Evolutionary conservation across 306 rosid genomes (phyloP), one percentile per base, ranked within the genome.

Genomic region (Acacia melanoxylon): DNA sequence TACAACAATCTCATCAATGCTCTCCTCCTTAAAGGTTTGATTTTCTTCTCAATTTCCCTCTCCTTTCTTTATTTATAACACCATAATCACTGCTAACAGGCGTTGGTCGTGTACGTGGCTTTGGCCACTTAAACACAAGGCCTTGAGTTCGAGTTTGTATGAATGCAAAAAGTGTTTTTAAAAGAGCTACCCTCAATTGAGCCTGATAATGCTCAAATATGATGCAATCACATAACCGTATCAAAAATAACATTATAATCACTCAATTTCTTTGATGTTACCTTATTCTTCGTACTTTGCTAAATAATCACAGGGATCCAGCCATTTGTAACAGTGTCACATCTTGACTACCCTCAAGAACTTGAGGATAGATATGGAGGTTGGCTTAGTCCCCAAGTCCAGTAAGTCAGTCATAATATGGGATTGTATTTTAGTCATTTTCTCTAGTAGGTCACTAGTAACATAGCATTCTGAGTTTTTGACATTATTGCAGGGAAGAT

Each of bases 1-100:
- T 93, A 93, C 22, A 84, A 85, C 80, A 87, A 78, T 29, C 70
- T 93, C 40, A 91, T 91, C 16, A 81, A 89, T 62, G 85, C 88
- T 20, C 89, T 93, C 69, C 84, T 92, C 15, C 7, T 61, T 20
- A 61, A 61, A 61, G 67, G 67, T 61, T 25, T 25, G 9, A 61
- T 61, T 25, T n/a, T 20, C 27, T 20, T 56, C 62, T 61, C 33
- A 61, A 25, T 10, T 25, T 27, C 17, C 67, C 17, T 61, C 33
- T 10, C 17, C 25, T 61, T 6, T n/a, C 24, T 56, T 54, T n/a
- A 56, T 20, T 20, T 20, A 20, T 54, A 20, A n/a, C 62, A 20
- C 13, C 24, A 56, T 19, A 20, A 56, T 20, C 61, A 48, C 52
- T 48, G 14, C 4, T 16, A 48, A 14, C 1, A 4, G 16, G 19